Conservation (phyloP, 108 stramenopile species). For the Cyclotella sp. region DNA sequence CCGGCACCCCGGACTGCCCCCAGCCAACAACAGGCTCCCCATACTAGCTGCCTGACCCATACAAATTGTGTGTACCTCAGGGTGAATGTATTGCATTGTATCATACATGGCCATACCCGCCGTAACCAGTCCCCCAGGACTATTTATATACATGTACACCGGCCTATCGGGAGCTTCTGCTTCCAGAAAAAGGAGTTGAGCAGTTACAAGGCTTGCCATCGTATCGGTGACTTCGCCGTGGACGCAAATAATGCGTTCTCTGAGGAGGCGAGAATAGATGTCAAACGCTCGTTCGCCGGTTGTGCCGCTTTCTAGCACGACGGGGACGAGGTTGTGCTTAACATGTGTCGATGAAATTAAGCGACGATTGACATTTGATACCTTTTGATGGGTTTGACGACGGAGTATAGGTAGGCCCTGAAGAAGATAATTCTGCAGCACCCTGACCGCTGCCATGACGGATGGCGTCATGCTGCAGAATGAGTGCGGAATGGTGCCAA, state of each 20-base stretch:
- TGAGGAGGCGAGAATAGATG: slow-evolving; percentile 94
- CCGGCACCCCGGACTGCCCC: slow-evolving; percentile 79
- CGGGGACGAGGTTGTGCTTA: slow-evolving; percentile 39
- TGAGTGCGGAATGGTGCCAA: too few relatives aligned
- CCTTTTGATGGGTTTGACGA: neutral
- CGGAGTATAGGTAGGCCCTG: neutral
- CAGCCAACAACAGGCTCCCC: slow-evolving; percentile 92
- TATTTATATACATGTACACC: slow-evolving; percentile 95
- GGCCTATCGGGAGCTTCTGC: slow-evolving; percentile 88
- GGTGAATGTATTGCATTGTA: slow-evolving; percentile 97
- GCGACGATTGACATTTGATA: neutral
- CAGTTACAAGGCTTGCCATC: slow-evolving; percentile 91
- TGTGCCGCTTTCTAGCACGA: slow-evolving; percentile 52
- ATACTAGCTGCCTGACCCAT: slow-evolving; percentile 98
- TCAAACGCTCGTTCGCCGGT: slow-evolving; percentile 93
- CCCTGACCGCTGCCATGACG: too few relatives aligned
- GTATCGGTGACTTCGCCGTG: slow-evolving; percentile 94
- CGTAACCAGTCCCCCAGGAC: slow-evolving; percentile 92
- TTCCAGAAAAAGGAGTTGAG: slow-evolving; percentile 95
- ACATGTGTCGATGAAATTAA: slow-evolving; percentile 29
- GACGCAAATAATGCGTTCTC: slow-evolving; percentile 95
- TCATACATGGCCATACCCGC: slow-evolving; percentile 96
- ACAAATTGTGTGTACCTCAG: slow-evolving; percentile 92
- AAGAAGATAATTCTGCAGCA: neutral
- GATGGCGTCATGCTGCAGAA: too few relatives aligned